Evolutionary conservation across 1,284 basidiomycete species (phyloP).

Genomic region (Cryptococcus sp.): DNA sequence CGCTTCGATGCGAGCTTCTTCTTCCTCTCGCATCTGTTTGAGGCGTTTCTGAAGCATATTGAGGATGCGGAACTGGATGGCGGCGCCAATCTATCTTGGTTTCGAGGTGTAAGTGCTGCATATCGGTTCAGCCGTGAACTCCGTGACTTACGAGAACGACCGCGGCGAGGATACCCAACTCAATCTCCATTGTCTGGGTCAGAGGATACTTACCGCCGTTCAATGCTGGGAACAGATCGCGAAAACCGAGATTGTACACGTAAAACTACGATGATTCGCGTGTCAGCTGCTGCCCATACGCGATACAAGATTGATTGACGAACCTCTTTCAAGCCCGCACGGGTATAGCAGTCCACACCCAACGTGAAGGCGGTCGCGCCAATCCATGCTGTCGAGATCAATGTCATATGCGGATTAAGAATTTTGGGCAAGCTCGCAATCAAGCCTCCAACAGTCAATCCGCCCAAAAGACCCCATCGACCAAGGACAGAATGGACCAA

Average conservation of each 20-base stretch:
- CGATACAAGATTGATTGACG: constrained; percentile 5
- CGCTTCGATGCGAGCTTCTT: constrained; percentile 70
- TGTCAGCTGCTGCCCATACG: not conserved
- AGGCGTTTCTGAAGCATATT: constrained; percentile 74
- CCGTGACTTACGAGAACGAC: constrained; percentile 55
- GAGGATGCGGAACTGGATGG: constrained; percentile 85
- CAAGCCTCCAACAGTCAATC: constrained; percentile 59
- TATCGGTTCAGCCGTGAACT: not conserved
- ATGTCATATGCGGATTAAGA: constrained; percentile 75
- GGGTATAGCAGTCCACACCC: constrained; percentile 90
- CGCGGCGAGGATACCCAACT: constrained; percentile 81
- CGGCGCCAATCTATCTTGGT: constrained; percentile 65
- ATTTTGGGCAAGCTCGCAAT: constrained; percentile 66
- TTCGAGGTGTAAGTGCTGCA: not conserved
- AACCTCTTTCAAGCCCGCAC: constrained; percentile 81
- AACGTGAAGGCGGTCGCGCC: constrained; percentile 91
- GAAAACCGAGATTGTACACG: constrained; percentile 82
- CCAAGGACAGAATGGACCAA: constrained; percentile 71
- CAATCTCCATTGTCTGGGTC: constrained; percentile 87
- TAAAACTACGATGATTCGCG: constrained; percentile 67
- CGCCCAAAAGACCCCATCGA: constrained; percentile 85
- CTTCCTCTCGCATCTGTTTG: constrained; percentile 68
- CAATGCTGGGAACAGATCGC: constrained; percentile 73
- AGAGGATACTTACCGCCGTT: constrained; percentile 76
- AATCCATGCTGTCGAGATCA: constrained; percentile 71